Conservation (phyloP, 768 basidiomycete genomes). For the Tricholoma matsutake region DNA sequence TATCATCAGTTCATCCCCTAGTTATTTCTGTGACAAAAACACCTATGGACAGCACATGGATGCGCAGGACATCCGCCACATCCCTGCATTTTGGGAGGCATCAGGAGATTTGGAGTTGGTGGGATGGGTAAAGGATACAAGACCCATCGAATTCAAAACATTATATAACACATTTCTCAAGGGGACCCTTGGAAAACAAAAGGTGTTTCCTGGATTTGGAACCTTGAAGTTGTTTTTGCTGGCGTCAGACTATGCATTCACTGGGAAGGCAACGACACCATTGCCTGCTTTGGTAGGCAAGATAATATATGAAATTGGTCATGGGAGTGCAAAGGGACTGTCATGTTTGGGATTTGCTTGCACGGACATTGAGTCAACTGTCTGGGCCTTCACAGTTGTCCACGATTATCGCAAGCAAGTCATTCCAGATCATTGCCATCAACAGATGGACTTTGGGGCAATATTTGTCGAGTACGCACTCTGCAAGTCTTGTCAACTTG, state of each 20-base stretch:
- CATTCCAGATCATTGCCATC: background rate
- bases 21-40: too few species aligned
- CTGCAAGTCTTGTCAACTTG: background rate
- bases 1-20: too few species aligned
- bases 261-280: background rate
- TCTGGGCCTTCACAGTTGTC: background rate
- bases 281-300: background rate
- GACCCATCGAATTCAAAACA: too few species aligned
- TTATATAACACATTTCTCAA: too few species aligned
- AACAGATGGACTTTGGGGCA: background rate
- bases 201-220: too few species aligned
- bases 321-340: background rate
- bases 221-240: too few species aligned
- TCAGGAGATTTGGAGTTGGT: too few species aligned
- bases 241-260: background rate
- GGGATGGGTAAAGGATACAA: too few species aligned
- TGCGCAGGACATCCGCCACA: too few species aligned
- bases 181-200: too few species aligned
- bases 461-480: background rate
- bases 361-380: background rate
- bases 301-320: background rate
- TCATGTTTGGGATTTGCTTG: background rate
- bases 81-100: too few species aligned
- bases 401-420: background rate
- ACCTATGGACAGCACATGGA: too few species aligned